phyloP scores from a whole-genome alignment of 257 asterid species.

The Solanum lycopersicoides region DNA sequence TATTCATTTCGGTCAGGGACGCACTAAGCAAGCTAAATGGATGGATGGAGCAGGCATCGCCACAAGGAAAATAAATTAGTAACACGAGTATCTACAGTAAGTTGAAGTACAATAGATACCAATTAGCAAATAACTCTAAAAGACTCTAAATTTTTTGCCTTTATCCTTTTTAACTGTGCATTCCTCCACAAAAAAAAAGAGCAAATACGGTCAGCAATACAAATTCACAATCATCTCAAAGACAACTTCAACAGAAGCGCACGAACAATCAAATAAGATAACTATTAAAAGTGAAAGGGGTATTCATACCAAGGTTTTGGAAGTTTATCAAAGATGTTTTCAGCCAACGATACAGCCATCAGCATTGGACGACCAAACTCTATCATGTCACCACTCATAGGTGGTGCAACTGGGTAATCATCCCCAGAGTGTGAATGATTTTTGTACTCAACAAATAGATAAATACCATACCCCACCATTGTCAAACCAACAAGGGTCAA shows the following conservation, averaged over 20 bases:
- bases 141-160: not conserved
- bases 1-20: not conserved
- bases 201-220: not conserved
- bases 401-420: constrained; percentile 22
- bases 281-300: not conserved
- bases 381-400: constrained; percentile 35
- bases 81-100: not conserved
- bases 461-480: constrained; percentile 82
- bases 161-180: not conserved
- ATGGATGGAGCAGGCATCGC: not conserved
- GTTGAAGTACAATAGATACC: not conserved
- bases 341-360: constrained; percentile 52
- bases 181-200: not conserved
- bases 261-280: not conserved
- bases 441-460: constrained; percentile 70
- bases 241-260: not conserved
- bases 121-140: not conserved
- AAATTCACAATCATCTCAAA: not conserved
- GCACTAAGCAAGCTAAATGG: not conserved
- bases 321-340: constrained; percentile 71
- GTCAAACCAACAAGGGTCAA: constrained; percentile 72
- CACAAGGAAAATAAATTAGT: not conserved
- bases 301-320: constrained; percentile 80
- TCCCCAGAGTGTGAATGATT: constrained; percentile 33
- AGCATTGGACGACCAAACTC: constrained; percentile 93